Base-by-base conservation (phyloP, 345 rosid species). In the Gossypioides kirkii region DNA sequence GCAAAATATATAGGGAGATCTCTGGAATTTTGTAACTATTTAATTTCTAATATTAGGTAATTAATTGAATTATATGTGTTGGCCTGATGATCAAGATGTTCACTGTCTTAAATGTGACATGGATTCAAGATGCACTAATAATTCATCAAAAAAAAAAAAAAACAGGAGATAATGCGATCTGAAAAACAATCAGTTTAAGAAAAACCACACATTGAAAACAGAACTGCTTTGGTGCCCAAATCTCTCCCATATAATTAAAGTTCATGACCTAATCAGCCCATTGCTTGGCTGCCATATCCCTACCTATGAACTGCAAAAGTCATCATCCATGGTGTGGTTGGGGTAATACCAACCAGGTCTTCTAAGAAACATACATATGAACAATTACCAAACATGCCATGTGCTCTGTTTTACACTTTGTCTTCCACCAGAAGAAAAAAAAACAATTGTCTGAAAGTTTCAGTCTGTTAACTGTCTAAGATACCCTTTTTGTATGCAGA, bases 381-480 rank as follows among this genome's bases (percentile, higher is more conserved):
- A 43, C 56, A 42, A 59, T 6, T 10, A 60, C 61, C 67, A 59
- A 72, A 72, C 75, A 72, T 46, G 75, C 5, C 75, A 72, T 72
- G 75, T 72, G 68, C 68, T 16, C 26, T 17, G 65, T 46, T 59
- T n/a, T 60, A 17, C 58, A 72, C 58, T 22, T 22, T 60, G 54
- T 46, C 56, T 61, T 72, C 4, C 56, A 46, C 7, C 7, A 59
- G 5, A 26, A 14, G 28, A 47, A 32, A 32, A 32, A 32, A 6
- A 32, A 32, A 32, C 5, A 32, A 58, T 58, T 41, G 26, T 10
- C 25, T 14, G 55, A 72, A 55, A n/a, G 61, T 17, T 69, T 59
- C 25, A 72, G 54, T 56, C 28, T 54, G 52, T 69, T 20, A 54
- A 70, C 73, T 36, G 22, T 54, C 32, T 43, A 32, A 5, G 38